Conservation (phyloP, 176 grass and related monocot species). For the Rhynchospora breviuscula region DNA sequence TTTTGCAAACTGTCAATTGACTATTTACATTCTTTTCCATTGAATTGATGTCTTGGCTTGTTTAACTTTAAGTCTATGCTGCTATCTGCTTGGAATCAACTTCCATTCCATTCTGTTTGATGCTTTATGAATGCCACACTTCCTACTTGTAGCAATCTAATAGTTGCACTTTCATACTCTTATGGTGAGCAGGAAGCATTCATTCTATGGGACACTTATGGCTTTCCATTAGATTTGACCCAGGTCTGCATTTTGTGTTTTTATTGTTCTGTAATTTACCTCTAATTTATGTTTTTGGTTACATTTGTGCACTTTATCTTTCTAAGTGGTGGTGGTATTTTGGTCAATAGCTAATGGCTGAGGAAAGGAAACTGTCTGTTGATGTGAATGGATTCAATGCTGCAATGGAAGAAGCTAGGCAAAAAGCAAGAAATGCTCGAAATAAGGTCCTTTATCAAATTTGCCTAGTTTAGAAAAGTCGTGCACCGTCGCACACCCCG, state of each 20-base stretch:
- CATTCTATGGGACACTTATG: conserved; percentile 91
- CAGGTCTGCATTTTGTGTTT: conserved; percentile 48
- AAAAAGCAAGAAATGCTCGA: conserved; percentile 84
- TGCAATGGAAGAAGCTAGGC: conserved; percentile 84
- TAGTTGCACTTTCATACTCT: not conserved
- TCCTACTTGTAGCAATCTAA: not conserved
- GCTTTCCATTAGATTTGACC: conserved; percentile 94
- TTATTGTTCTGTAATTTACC: conserved; percentile 13
- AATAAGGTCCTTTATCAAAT: conserved; percentile 46
- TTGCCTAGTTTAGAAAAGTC: not conserved
- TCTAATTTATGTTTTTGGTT: conserved; percentile 8
- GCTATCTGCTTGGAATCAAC: not conserved
- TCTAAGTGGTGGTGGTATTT: conserved; percentile 6
- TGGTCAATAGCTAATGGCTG: conserved; percentile 61
- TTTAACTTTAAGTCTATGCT: not conserved
- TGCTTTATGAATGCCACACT: not conserved
- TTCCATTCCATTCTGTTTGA: not conserved
- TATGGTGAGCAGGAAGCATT: conserved; percentile 63
- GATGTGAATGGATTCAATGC: conserved; percentile 73
- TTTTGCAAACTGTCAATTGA: no score
- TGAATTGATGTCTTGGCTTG: not conserved
- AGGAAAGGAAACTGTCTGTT: conserved; percentile 62
- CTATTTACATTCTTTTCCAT: not conserved
- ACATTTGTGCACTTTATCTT: not conserved
- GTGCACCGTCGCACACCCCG: not conserved